phyloP scores from a whole-genome alignment of 1,284 basidiomycete species.

The Xerocomus nothofagi region DNA sequence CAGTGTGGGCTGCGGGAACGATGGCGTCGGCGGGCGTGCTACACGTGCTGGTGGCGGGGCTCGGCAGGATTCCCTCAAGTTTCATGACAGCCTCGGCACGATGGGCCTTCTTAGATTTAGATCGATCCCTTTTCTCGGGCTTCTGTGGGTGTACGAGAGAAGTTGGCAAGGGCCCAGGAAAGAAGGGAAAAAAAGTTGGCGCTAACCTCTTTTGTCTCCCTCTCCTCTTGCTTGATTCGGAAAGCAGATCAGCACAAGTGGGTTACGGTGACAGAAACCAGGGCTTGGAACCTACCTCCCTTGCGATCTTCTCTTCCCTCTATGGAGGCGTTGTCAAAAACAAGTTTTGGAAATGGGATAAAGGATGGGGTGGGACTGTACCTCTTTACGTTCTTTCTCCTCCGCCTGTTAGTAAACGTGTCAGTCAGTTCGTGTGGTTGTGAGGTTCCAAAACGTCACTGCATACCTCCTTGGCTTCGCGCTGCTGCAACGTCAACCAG shows the following conservation, averaged over 20 bases:
- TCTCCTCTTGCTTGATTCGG: slow-evolving; percentile 46
- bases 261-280: background rate
- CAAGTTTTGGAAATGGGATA: background rate
- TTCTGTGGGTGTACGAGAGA: slow-evolving; percentile 37
- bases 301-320: slow-evolving; percentile 54
- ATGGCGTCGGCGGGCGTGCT: slow-evolving; percentile 34
- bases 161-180: slow-evolving; percentile 2
- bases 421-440: slow-evolving; percentile 1
- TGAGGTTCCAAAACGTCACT: background rate
- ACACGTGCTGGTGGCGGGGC: slow-evolving; percentile 23
- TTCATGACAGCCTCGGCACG: slow-evolving; percentile 40
- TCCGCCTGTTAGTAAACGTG: slow-evolving; percentile 38
- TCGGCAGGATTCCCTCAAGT: slow-evolving; percentile 30
- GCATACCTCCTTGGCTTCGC: slow-evolving; percentile 66
- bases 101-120: slow-evolving; percentile 53
- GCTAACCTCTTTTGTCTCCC: slow-evolving; percentile 51
- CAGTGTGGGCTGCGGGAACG: slow-evolving; percentile 25
- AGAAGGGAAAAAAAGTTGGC: background rate
- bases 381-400: slow-evolving; percentile 58
- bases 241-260: slow-evolving; percentile 19
- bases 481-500: slow-evolving; percentile 41
- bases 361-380: slow-evolving; percentile 23
- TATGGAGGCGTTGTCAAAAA: slow-evolving; percentile 30
- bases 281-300: slow-evolving; percentile 35
- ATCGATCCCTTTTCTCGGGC: slow-evolving; percentile 56